A percentile compares a stretch with the other conserved stretches of the same genome.
Evolutionary conservation across 2,329 filamentous ascomycete genomes (phyloP).

Genomic region (Massarina eburnea): DNA sequence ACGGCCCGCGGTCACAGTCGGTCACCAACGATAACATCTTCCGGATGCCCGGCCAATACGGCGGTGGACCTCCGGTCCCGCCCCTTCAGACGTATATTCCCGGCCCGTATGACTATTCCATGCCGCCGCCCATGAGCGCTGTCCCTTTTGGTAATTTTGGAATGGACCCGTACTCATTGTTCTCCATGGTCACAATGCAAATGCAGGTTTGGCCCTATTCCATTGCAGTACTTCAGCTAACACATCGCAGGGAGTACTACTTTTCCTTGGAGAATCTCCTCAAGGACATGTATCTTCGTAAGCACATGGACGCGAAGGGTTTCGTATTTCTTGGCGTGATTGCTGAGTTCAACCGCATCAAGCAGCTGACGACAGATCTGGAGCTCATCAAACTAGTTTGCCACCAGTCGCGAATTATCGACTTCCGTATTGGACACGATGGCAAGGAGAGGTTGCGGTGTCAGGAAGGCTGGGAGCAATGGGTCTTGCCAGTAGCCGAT

Average conservation of each 20-base stretch:
- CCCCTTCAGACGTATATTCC: slow-evolving; percentile 54
- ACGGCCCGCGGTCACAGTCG: slow-evolving; percentile 61
- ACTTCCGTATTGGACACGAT: slow-evolving; percentile 75
- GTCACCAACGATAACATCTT: slow-evolving; percentile 60
- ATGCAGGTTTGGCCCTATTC: slow-evolving; percentile 45
- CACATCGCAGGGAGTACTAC: slow-evolving; percentile 77
- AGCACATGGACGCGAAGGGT: slow-evolving; percentile 92
- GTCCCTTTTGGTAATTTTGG: slow-evolving; percentile 61
- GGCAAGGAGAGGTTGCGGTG: slow-evolving; percentile 76
- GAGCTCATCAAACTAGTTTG: slow-evolving; percentile 75
- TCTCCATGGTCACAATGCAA: slow-evolving; percentile 62
- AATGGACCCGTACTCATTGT: slow-evolving; percentile 58
- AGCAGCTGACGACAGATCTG: slow-evolving; percentile 69
- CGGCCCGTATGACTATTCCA: slow-evolving; percentile 60
- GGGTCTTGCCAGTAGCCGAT: slow-evolving; percentile 70
- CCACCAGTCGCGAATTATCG: slow-evolving; percentile 69
- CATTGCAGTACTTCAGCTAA: slow-evolving; percentile 26
- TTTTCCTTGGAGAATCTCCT: slow-evolving; percentile 94
- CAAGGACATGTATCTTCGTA: slow-evolving; percentile 87
- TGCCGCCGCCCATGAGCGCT: slow-evolving; percentile 59
- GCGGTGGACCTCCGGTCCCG: slow-evolving; percentile 41
- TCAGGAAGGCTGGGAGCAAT: slow-evolving; percentile 75
- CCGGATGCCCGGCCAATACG: slow-evolving; percentile 39
- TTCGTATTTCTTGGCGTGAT: slow-evolving; percentile 82
- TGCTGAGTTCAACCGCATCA: slow-evolving; percentile 82